These are phyloP conservation scores for Thielaviopsis cerberus DNA, from an alignment of 2,329 filamentous ascomycete species.

Conservation along the genomic window DNA sequence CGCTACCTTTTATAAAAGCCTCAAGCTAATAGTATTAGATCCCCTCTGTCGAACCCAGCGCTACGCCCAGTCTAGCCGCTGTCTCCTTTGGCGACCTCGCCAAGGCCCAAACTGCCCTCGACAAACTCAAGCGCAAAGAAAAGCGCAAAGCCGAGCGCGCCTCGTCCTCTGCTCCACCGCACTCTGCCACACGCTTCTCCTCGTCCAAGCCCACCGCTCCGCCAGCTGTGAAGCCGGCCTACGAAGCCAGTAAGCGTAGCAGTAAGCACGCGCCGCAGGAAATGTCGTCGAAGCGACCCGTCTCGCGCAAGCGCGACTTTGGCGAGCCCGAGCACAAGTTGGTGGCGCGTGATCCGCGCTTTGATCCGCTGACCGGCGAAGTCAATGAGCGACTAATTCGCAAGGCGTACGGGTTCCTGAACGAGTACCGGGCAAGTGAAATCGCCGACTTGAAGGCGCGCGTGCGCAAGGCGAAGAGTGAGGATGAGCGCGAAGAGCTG, in stretches of 20 bases:
- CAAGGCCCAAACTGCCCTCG: slow-evolving; percentile 59
- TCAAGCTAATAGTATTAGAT: background rate
- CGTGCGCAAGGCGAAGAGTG: slow-evolving; percentile 47
- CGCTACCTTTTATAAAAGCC: background rate
- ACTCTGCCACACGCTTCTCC: slow-evolving; percentile 4
- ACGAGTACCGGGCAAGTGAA: slow-evolving; percentile 71
- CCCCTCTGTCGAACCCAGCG: background rate
- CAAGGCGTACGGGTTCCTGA: slow-evolving; percentile 71
- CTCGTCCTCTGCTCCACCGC: background rate
- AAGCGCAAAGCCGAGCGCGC: slow-evolving; percentile 14
- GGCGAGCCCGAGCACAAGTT: slow-evolving; percentile 39
- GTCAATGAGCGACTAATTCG: slow-evolving; percentile 40
- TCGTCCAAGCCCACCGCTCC: slow-evolving; percentile 16
- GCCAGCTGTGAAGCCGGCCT: background rate
- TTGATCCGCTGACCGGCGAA: slow-evolving; percentile 43
- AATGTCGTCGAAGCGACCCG: slow-evolving; percentile 64
- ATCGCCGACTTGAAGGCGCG: slow-evolving; percentile 53
- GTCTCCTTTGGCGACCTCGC: slow-evolving; percentile 84
- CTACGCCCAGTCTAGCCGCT: slow-evolving; percentile 24
- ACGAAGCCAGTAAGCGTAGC: background rate
- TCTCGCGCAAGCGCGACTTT: slow-evolving; percentile 54
- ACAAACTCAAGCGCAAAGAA: slow-evolving; percentile 16
- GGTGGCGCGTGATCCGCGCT: slow-evolving; percentile 69
- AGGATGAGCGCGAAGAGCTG: slow-evolving; percentile 46
- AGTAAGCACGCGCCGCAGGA: slow-evolving; percentile 77